Percentiles rank a stretch among this genome's conserved stretches.
These are phyloP conservation scores for Vanderwaltozyma verrucispora DNA, from an alignment of 805 yeast genomes.

Conservation along the genomic window DNA sequence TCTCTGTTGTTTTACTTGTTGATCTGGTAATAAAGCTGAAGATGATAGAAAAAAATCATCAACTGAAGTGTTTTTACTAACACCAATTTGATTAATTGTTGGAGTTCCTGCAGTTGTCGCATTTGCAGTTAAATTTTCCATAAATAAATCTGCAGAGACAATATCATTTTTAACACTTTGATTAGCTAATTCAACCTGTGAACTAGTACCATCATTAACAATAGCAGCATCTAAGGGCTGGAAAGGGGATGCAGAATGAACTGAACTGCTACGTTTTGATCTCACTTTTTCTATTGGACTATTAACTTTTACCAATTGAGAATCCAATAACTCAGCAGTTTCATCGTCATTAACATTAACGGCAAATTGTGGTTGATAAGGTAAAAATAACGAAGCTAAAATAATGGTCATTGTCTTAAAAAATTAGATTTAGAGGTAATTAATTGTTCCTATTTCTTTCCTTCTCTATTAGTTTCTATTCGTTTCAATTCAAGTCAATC, in stretches of 20 bases:
- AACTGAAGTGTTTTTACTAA: conserved; percentile 30
- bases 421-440: no score
- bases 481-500: no score
- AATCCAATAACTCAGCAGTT: conserved; percentile 27
- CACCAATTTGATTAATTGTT: neutral
- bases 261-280: conserved; percentile 18
- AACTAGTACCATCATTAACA: conserved; percentile 1
- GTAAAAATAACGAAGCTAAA: conserved; percentile 65
- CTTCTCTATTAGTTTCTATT: no score
- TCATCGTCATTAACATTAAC: conserved; percentile 21
- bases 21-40: neutral
- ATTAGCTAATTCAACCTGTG: conserved; percentile 2
- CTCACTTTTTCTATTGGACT: conserved; percentile 7
- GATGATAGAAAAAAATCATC: conserved; percentile 42
- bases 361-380: conserved; percentile 59
- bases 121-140: conserved; percentile 30
- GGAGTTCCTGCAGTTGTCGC: conserved; percentile 19
- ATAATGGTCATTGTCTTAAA: conserved; percentile 71
- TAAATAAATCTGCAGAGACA: conserved; percentile 25
- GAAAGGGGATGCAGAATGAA: conserved; percentile 18
- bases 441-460: no score
- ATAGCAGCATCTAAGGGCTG: conserved; percentile 6
- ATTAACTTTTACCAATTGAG: conserved; percentile 16
- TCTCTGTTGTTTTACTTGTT: neutral
- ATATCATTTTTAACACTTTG: conserved; percentile 5